A percentile compares a stretch with the other conserved stretches of the same genome.
Evolutionary conservation across 306 rosid species (phyloP).

Genomic region (Vachellia pachyceras): DNA sequence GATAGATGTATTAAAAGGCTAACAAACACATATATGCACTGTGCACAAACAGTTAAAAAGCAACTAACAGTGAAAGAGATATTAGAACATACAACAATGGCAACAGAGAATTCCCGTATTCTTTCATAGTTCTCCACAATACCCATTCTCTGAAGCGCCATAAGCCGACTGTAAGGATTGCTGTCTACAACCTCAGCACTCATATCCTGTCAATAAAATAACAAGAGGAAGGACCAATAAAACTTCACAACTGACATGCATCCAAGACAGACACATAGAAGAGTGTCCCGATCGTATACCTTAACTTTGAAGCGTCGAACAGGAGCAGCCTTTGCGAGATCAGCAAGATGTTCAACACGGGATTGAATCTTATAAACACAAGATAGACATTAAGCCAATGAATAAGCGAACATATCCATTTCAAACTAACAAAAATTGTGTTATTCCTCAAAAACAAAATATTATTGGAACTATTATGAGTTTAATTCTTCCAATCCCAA

Average conservation of each 20-base stretch:
- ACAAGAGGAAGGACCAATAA: slow-evolving; percentile 22
- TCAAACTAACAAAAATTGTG: not conserved
- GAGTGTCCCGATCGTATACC: slow-evolving; percentile 50
- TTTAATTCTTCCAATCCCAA: slow-evolving; percentile 2
- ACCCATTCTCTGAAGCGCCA: slow-evolving; percentile 99
- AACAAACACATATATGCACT: slow-evolving; percentile 7
- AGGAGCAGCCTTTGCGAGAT: slow-evolving; percentile 59
- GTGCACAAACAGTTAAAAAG: not conserved
- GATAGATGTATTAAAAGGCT: not conserved
- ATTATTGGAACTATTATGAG: not conserved
- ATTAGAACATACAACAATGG: slow-evolving; percentile 90
- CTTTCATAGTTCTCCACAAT: slow-evolving; percentile 93
- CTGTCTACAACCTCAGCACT: slow-evolving; percentile 96
- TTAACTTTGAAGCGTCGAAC: slow-evolving; percentile 75
- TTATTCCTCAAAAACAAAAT: not conserved
- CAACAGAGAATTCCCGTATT: slow-evolving; percentile 90
- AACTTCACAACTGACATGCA: slow-evolving; percentile 20
- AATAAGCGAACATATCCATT: not conserved
- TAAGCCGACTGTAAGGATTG: slow-evolving; percentile 96
- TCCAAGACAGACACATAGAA: not conserved
- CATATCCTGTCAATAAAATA: slow-evolving; percentile 77
- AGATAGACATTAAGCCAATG: slow-evolving; percentile 25
- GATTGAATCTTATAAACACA: slow-evolving; percentile 63
- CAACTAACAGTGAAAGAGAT: slow-evolving; percentile 44
- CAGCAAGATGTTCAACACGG: slow-evolving; percentile 63